phyloP scores from a whole-genome alignment of 192 early-diverging fungal genomes.

The Backusella circina region DNA sequence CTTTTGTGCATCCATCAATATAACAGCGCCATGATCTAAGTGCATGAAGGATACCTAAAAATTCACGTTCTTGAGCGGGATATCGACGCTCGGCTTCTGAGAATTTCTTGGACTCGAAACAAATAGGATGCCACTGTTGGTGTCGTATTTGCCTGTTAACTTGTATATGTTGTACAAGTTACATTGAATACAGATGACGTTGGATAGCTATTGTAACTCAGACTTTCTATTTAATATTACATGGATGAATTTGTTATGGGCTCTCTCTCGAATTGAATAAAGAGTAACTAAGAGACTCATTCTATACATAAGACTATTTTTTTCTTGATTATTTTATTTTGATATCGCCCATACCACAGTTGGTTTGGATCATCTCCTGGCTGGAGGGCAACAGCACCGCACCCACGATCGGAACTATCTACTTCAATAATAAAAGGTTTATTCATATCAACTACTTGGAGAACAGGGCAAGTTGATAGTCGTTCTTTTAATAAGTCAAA shows the following conservation, averaged over 20 bases:
- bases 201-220: too few species aligned
- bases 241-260: too few species aligned
- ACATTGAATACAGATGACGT: too few species aligned
- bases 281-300: too few species aligned
- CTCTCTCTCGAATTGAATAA: too few species aligned
- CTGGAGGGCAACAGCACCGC: background rate
- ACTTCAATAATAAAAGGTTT: background rate
- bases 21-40: constrained; percentile 7
- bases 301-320: too few species aligned
- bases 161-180: too few species aligned
- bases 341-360: too few species aligned
- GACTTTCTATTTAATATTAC: too few species aligned
- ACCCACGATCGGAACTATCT: background rate
- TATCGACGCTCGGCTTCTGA: constrained; percentile 21
- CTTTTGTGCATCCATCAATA: background rate
- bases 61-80: constrained; percentile 24
- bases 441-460: constrained; percentile 2
- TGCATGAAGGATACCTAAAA: constrained; percentile 6
- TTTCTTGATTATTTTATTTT: too few species aligned
- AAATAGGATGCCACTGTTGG: constrained; percentile 17
- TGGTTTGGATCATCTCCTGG: too few species aligned
- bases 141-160: too few species aligned
- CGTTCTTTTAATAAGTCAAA: background rate
- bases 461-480: background rate
- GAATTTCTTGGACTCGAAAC: constrained; percentile 34